A percentile compares a stretch with the other conserved stretches of the same genome.
Conservation (phyloP, 768 basidiomycete genomes). For the Podaxis sp. region DNA sequence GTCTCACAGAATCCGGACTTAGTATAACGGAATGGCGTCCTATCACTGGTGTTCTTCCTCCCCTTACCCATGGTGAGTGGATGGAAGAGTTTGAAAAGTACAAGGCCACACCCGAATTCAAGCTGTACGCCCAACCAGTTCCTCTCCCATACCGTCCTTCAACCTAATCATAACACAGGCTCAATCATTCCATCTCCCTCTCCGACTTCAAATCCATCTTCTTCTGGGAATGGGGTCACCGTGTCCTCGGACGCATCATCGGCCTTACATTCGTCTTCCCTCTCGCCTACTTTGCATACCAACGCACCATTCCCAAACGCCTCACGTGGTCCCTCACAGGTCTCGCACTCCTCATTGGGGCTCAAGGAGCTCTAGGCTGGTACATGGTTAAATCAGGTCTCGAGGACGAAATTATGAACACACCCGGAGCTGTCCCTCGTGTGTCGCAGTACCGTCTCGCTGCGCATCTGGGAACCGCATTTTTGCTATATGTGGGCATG, state of each 20-base stretch:
- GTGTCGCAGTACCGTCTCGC: constrained; percentile 97
- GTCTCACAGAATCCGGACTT: constrained; percentile 94
- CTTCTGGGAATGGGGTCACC: constrained; percentile 98
- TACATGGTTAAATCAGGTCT: constrained; percentile 99
- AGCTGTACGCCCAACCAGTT: constrained; percentile 59
- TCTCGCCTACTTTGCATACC: constrained; percentile 73
- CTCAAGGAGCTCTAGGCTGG: constrained; percentile 93
- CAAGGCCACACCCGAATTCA: constrained; percentile 92
- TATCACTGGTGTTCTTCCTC: constrained; percentile 85
- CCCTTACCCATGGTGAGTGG: constrained; percentile 77
- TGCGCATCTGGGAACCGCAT: constrained; percentile 89
- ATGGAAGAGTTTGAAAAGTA: constrained; percentile 90
- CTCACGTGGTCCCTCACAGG: constrained; percentile 66
- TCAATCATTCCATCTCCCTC: constrained; percentile 86
- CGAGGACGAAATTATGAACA: constrained; percentile 75
- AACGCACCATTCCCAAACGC: constrained; percentile 63
- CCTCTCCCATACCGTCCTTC: not conserved
- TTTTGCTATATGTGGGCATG: constrained; percentile 94
- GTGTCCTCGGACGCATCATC: constrained; percentile 86
- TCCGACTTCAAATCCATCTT: constrained; percentile 95
- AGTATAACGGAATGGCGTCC: constrained; percentile 99
- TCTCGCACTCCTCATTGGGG: constrained; percentile 81
- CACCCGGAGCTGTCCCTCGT: constrained; percentile 83
- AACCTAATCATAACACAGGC: constrained; percentile 38
- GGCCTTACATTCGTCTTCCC: constrained; percentile 84